Conservation (phyloP, 352 stramenopile species). For the Phytophthora lateralis region DNA sequence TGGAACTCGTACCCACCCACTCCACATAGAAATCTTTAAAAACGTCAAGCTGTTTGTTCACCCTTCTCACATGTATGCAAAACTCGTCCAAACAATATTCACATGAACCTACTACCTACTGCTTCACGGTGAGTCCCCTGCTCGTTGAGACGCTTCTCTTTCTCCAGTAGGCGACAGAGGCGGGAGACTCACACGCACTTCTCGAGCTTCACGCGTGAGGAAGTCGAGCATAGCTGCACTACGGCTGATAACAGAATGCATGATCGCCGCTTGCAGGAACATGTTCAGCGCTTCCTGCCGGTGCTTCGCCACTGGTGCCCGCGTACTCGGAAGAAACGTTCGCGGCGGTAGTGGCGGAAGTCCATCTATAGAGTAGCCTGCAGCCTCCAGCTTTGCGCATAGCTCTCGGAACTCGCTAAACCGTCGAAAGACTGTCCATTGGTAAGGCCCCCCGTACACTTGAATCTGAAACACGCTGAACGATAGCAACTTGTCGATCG, state of each 20-base stretch:
- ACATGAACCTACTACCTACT: no score
- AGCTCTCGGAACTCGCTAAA: slow-evolving; percentile 85
- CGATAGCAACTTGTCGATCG: slow-evolving; percentile 75
- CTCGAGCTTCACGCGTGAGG: slow-evolving; percentile 69
- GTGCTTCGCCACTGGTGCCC: slow-evolving; percentile 65
- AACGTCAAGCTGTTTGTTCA: no score
- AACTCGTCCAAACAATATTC: no score
- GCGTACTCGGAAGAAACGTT: slow-evolving; percentile 80
- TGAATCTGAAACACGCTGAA: slow-evolving; percentile 88
- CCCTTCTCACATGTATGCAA: background rate
- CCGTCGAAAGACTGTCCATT: slow-evolving; percentile 86
- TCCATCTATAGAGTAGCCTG: slow-evolving; percentile 52
- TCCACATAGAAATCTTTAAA: no score
- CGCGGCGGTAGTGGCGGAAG: slow-evolving; percentile 69
- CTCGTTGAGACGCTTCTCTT: slow-evolving; percentile 42
- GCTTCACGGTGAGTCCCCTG: slow-evolving; percentile 48
- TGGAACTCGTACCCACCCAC: no score
- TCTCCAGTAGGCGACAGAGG: slow-evolving; percentile 69
- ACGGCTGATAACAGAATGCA: slow-evolving; percentile 81
- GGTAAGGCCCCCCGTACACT: slow-evolving; percentile 84
- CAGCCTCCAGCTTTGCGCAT: slow-evolving; percentile 49
- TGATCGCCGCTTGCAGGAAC: slow-evolving; percentile 81
- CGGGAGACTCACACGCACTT: slow-evolving; percentile 84
- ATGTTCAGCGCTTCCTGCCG: slow-evolving; percentile 81
- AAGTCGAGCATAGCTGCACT: slow-evolving; percentile 78